These are phyloP conservation scores for Teratosphaeria epicoccoides DNA, from an alignment of 2,329 filamentous ascomycete genomes.

Conservation along the genomic window DNA sequence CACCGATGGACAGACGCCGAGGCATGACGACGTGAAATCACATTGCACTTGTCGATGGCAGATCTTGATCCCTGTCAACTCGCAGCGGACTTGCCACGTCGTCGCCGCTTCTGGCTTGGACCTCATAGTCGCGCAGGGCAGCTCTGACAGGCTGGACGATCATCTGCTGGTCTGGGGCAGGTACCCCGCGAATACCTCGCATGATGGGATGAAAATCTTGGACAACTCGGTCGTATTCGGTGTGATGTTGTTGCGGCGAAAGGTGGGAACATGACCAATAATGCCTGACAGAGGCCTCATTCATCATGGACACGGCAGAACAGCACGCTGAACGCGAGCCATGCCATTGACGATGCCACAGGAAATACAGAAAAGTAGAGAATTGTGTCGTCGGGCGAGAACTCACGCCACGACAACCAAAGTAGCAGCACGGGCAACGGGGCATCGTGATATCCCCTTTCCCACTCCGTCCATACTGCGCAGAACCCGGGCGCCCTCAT, in stretches of 20 bases:
- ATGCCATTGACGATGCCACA: too few relatives aligned
- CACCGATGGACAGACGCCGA: neutral
- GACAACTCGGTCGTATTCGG: neutral
- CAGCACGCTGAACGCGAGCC: too few relatives aligned
- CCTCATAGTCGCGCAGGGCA: neutral
- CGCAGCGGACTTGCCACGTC: neutral
- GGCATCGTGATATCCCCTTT: too few relatives aligned
- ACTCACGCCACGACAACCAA: too few relatives aligned
- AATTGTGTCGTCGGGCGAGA: too few relatives aligned
- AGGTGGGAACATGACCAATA: neutral
- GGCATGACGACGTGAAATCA: neutral
- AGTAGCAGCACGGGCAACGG: too few relatives aligned
- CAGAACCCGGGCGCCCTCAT: too few relatives aligned
- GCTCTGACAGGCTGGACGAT: neutral
- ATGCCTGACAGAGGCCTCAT: too few relatives aligned
- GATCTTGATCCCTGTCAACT: neutral
- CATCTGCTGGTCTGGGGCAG: neutral
- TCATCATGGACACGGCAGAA: too few relatives aligned
- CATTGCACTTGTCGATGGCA: neutral
- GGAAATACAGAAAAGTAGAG: too few relatives aligned
- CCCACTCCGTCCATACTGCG: too few relatives aligned
- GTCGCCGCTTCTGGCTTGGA: neutral
- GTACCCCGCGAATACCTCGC: neutral
- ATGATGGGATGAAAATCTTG: too few relatives aligned
- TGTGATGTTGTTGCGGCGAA: neutral